Percentiles rank a stretch among this genome's conserved stretches.
These are phyloP conservation scores for Pseudogymnoascus sp. DNA, from an alignment of 2,329 filamentous ascomycete species.

Conservation along the genomic window DNA sequence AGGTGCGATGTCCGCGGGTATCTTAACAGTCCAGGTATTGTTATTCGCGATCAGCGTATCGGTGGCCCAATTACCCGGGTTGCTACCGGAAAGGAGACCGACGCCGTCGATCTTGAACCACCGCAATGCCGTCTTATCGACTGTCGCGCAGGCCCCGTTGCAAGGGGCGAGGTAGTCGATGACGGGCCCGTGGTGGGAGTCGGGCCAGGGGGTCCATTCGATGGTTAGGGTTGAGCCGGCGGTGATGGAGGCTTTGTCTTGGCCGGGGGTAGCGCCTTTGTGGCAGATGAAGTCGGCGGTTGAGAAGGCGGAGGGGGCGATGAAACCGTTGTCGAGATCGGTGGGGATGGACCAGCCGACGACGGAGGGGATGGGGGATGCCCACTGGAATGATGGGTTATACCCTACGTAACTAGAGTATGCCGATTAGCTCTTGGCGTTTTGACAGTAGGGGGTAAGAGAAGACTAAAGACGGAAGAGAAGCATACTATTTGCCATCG, in stretches of 20 bases:
- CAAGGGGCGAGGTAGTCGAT: slow-evolving; percentile 27
- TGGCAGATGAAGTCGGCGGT: slow-evolving; percentile 54
- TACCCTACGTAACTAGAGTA: slow-evolving; percentile 23
- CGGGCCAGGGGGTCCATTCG: slow-evolving; percentile 59
- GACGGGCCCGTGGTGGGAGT: slow-evolving; percentile 42
- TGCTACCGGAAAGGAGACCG: slow-evolving; percentile 28
- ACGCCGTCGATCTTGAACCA: slow-evolving; percentile 39
- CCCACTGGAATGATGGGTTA: slow-evolving; percentile 24
- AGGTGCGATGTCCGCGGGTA: slow-evolving; percentile 32
- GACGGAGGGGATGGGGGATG: slow-evolving; percentile 18
- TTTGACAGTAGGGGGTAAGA: background rate
- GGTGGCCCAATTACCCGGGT: slow-evolving; percentile 34
- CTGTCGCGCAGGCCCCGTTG: slow-evolving; percentile 33
- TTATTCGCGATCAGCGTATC: slow-evolving; percentile 34
- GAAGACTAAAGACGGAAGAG: background rate
- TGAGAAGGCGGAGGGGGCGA: slow-evolving; percentile 39
- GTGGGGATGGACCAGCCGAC: slow-evolving; percentile 47
- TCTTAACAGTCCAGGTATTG: slow-evolving; percentile 36
- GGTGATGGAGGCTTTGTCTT: slow-evolving; percentile 45
- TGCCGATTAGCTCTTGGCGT: no score
- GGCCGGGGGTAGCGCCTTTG: slow-evolving; percentile 43
- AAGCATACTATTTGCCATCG: slow-evolving; percentile 23
- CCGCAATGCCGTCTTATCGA: slow-evolving; percentile 30
- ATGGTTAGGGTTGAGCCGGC: slow-evolving; percentile 53
- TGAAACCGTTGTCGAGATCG: slow-evolving; percentile 44